These are phyloP conservation scores for Lotmaria passim DNA, from an alignment of 208 protist species.

Conservation along the genomic window DNA sequence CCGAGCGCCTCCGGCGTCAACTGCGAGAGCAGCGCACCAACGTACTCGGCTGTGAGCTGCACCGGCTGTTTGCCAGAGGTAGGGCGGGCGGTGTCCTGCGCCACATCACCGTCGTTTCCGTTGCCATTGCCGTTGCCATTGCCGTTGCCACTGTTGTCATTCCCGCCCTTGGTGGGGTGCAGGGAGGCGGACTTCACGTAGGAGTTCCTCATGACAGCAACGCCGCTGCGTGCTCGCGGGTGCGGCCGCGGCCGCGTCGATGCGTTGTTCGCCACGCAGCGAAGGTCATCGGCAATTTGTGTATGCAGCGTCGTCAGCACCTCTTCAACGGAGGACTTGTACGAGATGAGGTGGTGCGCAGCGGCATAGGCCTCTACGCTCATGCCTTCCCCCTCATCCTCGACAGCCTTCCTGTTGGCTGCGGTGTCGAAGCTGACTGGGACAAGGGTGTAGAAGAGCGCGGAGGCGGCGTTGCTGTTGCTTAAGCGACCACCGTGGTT, in stretches of 20 bases:
- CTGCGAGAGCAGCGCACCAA: conserved; percentile 46
- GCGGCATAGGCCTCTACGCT: conserved; percentile 28
- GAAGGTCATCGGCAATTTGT: conserved; percentile 21
- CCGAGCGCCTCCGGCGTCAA: conserved; percentile 58
- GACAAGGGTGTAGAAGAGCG: conserved; percentile 34
- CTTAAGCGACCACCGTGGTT: neutral
- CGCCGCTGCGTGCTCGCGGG: neutral
- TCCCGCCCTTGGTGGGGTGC: neutral
- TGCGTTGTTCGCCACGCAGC: neutral
- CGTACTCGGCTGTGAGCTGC: conserved; percentile 39
- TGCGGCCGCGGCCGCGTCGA: neutral
- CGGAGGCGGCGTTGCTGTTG: neutral
- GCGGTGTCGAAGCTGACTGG: conserved; percentile 1
- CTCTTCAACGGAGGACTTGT: conserved; percentile 40
- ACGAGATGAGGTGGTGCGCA: conserved; percentile 32
- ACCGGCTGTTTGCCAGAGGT: neutral
- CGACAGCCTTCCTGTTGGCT: neutral
- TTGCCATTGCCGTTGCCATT: neutral
- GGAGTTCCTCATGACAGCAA: conserved; percentile 3
- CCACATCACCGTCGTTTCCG: too few species aligned
- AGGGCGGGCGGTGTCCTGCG: too few species aligned
- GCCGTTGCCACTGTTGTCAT: neutral
- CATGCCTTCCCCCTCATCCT: conserved; percentile 15
- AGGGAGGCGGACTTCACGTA: neutral
- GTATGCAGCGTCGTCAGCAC: conserved; percentile 30